A percentile compares a stretch with the other conserved stretches of the same genome.
These are phyloP conservation scores for Collariella sp. DNA, from an alignment of 495 filamentous ascomycete species.

Conservation along the genomic window DNA sequence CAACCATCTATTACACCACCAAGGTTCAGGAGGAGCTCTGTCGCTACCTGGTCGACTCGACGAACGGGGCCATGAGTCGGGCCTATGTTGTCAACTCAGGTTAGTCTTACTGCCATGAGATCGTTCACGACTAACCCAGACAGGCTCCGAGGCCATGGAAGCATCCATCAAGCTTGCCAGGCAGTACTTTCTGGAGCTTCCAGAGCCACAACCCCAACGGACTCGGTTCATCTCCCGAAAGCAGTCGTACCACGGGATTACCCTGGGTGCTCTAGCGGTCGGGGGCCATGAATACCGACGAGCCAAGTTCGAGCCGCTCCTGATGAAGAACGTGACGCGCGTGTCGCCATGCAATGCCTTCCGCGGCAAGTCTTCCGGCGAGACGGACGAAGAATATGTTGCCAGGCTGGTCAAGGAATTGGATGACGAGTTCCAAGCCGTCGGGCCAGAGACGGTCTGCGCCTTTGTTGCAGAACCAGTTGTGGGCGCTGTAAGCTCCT, in stretches of 20 bases:
- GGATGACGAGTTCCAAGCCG: constrained; percentile 61
- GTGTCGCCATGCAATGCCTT: constrained; percentile 58
- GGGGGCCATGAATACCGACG: constrained; percentile 56
- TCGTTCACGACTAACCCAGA: constrained; percentile 14
- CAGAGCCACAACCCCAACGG: constrained; percentile 26
- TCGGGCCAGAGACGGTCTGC: constrained; percentile 63
- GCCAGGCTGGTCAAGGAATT: constrained; percentile 53
- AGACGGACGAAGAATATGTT: constrained; percentile 39
- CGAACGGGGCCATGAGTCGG: constrained; percentile 37
- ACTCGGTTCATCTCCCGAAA: constrained; percentile 56
- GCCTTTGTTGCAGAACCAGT: constrained; percentile 71
- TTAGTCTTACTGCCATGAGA: constrained; percentile 23
- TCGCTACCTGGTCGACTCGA: constrained; percentile 35
- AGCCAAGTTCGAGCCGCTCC: constrained; percentile 56
- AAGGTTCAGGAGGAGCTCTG: constrained; percentile 34
- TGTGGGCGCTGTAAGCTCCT: constrained; percentile 40
- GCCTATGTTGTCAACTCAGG: constrained; percentile 52
- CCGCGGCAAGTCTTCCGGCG: constrained; percentile 25
- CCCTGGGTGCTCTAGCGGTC: constrained; percentile 55
- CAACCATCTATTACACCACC: constrained; percentile 39
- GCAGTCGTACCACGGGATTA: constrained; percentile 70
- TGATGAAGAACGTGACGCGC: constrained; percentile 50
- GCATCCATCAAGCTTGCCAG: constrained; percentile 53
- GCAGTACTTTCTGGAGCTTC: constrained; percentile 56
- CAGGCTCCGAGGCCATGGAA: constrained; percentile 34